A percentile compares a stretch with the other conserved stretches of the same genome.
Evolutionary conservation across 352 stramenopile genomes (phyloP).

Genomic region (Phytophthora quininea): DNA sequence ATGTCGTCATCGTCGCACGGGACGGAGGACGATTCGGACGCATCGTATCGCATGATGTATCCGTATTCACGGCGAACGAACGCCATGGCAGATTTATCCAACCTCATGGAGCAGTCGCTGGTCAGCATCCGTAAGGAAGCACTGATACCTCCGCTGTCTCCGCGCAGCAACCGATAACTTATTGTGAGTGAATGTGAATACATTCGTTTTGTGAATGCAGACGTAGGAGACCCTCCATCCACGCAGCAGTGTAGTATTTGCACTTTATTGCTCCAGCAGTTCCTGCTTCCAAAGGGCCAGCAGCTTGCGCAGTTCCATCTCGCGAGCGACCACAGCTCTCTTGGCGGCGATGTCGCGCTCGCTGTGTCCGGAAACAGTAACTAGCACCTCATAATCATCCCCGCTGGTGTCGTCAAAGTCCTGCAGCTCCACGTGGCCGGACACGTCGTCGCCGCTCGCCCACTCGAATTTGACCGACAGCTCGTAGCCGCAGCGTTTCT

Average conservation of each 20-base stretch:
- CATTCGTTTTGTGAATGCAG: neutral
- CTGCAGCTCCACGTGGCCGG: constrained; percentile 76
- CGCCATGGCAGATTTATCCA: constrained; percentile 80
- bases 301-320: constrained; percentile 68
- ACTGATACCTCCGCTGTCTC: constrained; percentile 14
- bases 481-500: constrained; percentile 88
- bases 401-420: constrained; percentile 88
- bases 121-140: constrained; percentile 64
- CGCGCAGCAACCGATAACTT: constrained; percentile 2
- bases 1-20: constrained; percentile 62
- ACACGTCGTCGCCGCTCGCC: constrained; percentile 51
- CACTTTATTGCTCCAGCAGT: constrained; percentile 74
- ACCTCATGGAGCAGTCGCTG: constrained; percentile 81
- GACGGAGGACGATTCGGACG: constrained; percentile 66
- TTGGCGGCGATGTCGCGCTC: constrained; percentile 63
- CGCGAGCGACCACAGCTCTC: constrained; percentile 59
- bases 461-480: constrained; percentile 86
- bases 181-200: neutral
- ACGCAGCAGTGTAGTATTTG: constrained; percentile 20
- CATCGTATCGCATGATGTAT: constrained; percentile 59
- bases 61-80: constrained; percentile 51
- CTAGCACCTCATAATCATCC: constrained; percentile 78
- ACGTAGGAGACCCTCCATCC: neutral
- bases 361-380: constrained; percentile 53
- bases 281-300: constrained; percentile 79